Conservation (phyloP, 257 asterid species). For the Plantago major region DNA sequence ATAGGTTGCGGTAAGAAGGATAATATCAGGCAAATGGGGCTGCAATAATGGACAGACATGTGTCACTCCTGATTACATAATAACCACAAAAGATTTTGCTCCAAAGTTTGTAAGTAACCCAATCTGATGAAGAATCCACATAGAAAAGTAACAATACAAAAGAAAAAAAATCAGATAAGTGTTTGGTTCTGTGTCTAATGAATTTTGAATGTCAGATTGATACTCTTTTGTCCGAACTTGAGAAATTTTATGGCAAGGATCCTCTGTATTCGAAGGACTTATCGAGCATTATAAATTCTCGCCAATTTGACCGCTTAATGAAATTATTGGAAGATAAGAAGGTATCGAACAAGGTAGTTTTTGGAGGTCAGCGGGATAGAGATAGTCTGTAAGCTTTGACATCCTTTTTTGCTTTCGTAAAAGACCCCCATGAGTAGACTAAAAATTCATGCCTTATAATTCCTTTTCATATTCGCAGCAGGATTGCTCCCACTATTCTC, state of each 20-base stretch:
- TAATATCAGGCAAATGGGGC: conserved; percentile 93
- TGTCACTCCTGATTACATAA: conserved; percentile 66
- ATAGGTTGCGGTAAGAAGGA: conserved; percentile 70
- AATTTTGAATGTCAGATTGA: conserved; percentile 42
- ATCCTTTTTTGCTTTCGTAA: conserved; percentile 11
- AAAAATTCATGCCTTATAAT: not conserved
- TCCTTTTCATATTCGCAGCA: conserved; percentile 35
- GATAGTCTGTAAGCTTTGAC: conserved; percentile 54
- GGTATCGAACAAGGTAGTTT: conserved; percentile 60
- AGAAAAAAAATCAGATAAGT: not conserved
- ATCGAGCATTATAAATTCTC: conserved; percentile 67
- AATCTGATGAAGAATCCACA: not conserved
- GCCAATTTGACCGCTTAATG: conserved; percentile 63
- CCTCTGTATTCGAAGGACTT: conserved; percentile 68
- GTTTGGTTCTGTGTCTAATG: conserved; percentile 4
- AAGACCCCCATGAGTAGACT: conserved; percentile 7
- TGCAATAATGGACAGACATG: conserved; percentile 90
- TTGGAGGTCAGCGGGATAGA: conserved; percentile 80
- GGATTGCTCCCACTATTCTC: conserved; percentile 74
- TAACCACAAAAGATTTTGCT: conserved; percentile 63
- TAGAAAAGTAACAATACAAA: not conserved
- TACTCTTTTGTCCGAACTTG: conserved; percentile 57
- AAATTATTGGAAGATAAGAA: conserved; percentile 72
- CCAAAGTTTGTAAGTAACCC: conserved; percentile 45
- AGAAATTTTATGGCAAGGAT: conserved; percentile 69